Evolutionary conservation across 2,329 filamentous ascomycete species (phyloP).

Genomic region (Claviceps digitariae): DNA sequence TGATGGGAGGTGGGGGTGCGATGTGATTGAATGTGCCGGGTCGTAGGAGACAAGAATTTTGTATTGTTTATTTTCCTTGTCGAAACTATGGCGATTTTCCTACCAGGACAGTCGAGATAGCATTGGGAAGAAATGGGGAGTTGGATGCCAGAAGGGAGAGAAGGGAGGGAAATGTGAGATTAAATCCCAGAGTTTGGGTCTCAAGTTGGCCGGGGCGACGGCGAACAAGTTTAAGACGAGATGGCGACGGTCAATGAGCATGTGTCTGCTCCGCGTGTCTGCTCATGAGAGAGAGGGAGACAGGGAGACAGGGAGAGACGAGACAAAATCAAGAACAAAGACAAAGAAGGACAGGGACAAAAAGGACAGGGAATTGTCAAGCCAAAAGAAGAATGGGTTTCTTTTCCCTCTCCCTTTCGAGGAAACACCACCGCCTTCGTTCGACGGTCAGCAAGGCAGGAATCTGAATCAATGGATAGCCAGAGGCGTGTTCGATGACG

Average conservation of each 20-base stretch:
- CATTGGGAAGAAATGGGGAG: not conserved
- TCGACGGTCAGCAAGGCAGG: not conserved
- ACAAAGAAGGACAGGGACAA: not conserved
- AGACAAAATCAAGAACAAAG: too few species aligned
- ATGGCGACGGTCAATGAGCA: not conserved
- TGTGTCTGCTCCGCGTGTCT: too few species aligned
- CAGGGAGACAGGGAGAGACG: not conserved
- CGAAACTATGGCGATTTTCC: not conserved
- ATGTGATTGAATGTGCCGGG: not conserved
- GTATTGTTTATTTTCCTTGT: not conserved
- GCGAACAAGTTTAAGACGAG: not conserved
- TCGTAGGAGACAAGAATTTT: not conserved
- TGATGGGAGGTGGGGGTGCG: not conserved
- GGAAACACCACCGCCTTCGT: not conserved
- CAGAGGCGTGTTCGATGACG: slow-evolving; percentile 1
- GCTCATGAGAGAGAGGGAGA: not conserved
- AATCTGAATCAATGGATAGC: not conserved
- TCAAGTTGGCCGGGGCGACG: not conserved
- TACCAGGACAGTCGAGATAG: not conserved
- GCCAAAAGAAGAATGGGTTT: not conserved
- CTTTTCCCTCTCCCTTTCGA: not conserved
- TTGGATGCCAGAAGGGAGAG: not conserved
- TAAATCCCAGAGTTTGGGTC: not conserved
- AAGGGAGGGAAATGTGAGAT: not conserved
- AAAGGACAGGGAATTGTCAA: not conserved